Evolutionary conservation across 2,329 filamentous ascomycete species (phyloP).

Genomic region (Ceratocystis harringtonii): DNA sequence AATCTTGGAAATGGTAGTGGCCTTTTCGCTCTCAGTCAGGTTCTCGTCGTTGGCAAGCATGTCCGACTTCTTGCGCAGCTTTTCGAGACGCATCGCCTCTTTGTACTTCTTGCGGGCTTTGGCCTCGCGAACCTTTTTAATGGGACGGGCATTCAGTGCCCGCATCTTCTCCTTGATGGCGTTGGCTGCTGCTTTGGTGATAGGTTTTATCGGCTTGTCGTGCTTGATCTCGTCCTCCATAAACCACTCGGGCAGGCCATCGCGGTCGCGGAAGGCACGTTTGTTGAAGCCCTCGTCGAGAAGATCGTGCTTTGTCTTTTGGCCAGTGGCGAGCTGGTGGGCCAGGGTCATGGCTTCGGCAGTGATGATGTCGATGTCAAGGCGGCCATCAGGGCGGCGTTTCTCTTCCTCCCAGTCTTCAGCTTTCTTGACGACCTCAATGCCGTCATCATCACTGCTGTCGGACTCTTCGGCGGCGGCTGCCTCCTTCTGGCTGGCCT

Average conservation of each 20-base stretch:
- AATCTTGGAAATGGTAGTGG: conserved; percentile 63
- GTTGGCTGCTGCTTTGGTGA: conserved; percentile 72
- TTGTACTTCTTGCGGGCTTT: conserved; percentile 96
- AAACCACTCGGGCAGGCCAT: conserved; percentile 95
- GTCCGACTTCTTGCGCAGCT: conserved; percentile 93
- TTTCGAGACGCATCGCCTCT: conserved; percentile 78
- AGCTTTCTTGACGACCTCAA: conserved; percentile 46
- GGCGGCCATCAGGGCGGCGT: conserved; percentile 46
- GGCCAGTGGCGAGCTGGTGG: conserved; percentile 74
- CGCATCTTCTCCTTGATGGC: conserved; percentile 92
- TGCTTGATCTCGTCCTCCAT: conserved; percentile 79
- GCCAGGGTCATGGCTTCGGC: conserved; percentile 97
- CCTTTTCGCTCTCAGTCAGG: conserved; percentile 93
- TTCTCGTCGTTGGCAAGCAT: conserved; percentile 76
- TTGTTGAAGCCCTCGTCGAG: conserved; percentile 91
- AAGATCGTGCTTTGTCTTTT: conserved; percentile 64
- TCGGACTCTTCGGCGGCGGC: conserved; percentile 17
- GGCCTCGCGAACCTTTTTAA: conserved; percentile 97
- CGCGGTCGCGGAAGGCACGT: conserved; percentile 74
- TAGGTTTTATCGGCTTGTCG: conserved; percentile 73
- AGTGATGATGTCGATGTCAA: conserved; percentile 96
- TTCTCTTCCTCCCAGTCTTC: conserved; percentile 53
- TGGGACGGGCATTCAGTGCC: conserved; percentile 84
- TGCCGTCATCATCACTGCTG: conserved; percentile 28
- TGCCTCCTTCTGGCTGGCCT: neutral